These are phyloP conservation scores for Helichrysum umbraculigerum DNA, from an alignment of 129 eudicot species.

Conservation along the genomic window DNA sequence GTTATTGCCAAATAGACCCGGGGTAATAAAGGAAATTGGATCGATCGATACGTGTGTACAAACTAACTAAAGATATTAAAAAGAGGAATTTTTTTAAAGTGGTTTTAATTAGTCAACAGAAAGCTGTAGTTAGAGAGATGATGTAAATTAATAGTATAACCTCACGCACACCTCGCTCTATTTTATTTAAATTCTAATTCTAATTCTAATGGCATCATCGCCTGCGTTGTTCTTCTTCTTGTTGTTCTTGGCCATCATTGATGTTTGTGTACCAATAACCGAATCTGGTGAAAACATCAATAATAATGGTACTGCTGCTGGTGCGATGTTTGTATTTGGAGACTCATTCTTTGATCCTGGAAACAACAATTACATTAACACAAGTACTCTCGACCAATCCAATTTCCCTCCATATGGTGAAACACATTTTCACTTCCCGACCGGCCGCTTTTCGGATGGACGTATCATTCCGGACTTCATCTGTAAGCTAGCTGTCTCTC, in stretches of 20 bases:
- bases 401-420: slow-evolving; percentile 60
- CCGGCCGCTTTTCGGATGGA: slow-evolving; percentile 69
- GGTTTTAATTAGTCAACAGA: background rate
- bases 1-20: no score
- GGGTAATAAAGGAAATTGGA: no score
- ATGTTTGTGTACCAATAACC: no score
- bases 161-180: no score
- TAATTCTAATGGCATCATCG: background rate
- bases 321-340: slow-evolving; percentile 45
- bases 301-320: background rate
- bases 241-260: background rate
- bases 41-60: no score
- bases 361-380: slow-evolving; percentile 59
- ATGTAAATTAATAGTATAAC: background rate
- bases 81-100: no score
- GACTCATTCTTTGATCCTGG: slow-evolving; percentile 60
- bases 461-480: slow-evolving; percentile 64
- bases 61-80: no score
- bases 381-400: slow-evolving; percentile 46
- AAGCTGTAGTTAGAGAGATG: background rate
- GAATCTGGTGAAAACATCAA: no score
- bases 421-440: slow-evolving; percentile 50
- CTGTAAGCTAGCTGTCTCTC: slow-evolving; percentile 22
- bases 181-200: background rate
- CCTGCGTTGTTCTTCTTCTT: background rate